Base-by-base conservation (phyloP, 306 rosid species). In the Sesbania bispinosa region DNA sequence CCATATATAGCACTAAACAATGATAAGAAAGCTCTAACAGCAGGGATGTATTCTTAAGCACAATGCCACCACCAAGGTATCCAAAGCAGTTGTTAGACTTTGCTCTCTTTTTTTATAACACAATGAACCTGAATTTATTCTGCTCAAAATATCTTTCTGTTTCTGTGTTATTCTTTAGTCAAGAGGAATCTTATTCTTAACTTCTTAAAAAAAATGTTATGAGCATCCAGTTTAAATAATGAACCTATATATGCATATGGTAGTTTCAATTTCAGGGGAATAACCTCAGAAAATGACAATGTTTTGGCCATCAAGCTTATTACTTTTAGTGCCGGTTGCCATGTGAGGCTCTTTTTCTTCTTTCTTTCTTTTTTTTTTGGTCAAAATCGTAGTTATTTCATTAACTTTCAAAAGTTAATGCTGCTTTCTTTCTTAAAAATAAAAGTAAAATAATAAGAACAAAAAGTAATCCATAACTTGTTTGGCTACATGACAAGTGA, bases 401-500 rank as follows among this genome's bases (percentile, higher is more conserved):
- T 41, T 1, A 45, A 54, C 41, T 69, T 51, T 19, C 51, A 41
- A 20, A 30, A 38, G 58, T 50, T 48, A 18, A 36, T 50, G 41
- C 18, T 51, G 20, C 32, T 36, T 67, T 13, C 13, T 15, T 35
- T 35, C 39, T 35, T 4, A 42, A 69, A 48, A 58, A 50, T 26
- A 50, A 26, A 26, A 29, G 14, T 38, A 29, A 69, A 62, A 32
- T 39, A 63, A 48, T 32, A 62, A 52, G 58, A 62, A 59, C 82
- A 77, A 69, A 60, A 70, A 29, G 53, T 23, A 7, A 45, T 59
- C 19, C 36, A 43, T 42, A 61, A 21, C 82, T 41, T 62, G 58
- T 58, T 38, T 41, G 10, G 71, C 65, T 68, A 65, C 50, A 69
- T 61, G 77, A 60, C 32, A 70, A 62, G 59, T 18, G 59, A 61